Evolutionary conservation across 768 basidiomycete genomes (phyloP).

Genomic region (Naganishia vaughanmartiniae): DNA sequence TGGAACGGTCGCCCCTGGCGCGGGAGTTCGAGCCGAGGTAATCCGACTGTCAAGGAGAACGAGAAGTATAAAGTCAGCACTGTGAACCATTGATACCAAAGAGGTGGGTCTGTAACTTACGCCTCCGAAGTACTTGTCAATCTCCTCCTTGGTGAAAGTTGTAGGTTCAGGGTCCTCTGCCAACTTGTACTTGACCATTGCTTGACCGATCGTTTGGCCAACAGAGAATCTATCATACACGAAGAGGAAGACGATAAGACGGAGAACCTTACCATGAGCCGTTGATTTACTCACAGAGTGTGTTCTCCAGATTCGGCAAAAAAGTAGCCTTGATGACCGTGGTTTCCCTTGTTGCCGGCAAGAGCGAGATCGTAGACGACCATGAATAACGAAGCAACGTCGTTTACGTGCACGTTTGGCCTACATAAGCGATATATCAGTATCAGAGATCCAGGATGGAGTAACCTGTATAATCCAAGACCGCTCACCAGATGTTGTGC

Average conservation of each 20-base stretch:
- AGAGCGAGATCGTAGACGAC: slow-evolving; percentile 40
- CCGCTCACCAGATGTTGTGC: slow-evolving; percentile 34
- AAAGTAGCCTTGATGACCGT: slow-evolving; percentile 49
- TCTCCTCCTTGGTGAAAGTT: slow-evolving; percentile 42
- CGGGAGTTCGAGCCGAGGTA: slow-evolving; percentile 43
- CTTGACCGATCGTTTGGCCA: slow-evolving; percentile 41
- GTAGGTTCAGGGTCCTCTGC: slow-evolving; percentile 38
- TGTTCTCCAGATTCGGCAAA: slow-evolving; percentile 49
- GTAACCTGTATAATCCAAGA: not conserved
- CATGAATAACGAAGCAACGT: slow-evolving; percentile 43
- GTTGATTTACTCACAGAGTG: slow-evolving; percentile 27
- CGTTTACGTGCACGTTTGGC: slow-evolving; percentile 46
- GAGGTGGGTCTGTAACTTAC: not conserved
- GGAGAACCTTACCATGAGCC: not conserved
- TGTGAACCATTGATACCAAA: not conserved
- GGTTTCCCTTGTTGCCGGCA: slow-evolving; percentile 41
- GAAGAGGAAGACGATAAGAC: not conserved
- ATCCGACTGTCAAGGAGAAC: slow-evolving; percentile 7
- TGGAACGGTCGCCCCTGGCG: slow-evolving; percentile 40
- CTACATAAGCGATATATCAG: slow-evolving; percentile 22
- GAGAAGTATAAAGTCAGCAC: not conserved
- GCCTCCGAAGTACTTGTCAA: slow-evolving; percentile 48
- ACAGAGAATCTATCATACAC: slow-evolving; percentile 24
- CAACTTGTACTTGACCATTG: slow-evolving; percentile 38
- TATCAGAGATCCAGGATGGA: not conserved